phyloP scores from a whole-genome alignment of 78 protist genomes.

The Dictyostelium capitatum region DNA sequence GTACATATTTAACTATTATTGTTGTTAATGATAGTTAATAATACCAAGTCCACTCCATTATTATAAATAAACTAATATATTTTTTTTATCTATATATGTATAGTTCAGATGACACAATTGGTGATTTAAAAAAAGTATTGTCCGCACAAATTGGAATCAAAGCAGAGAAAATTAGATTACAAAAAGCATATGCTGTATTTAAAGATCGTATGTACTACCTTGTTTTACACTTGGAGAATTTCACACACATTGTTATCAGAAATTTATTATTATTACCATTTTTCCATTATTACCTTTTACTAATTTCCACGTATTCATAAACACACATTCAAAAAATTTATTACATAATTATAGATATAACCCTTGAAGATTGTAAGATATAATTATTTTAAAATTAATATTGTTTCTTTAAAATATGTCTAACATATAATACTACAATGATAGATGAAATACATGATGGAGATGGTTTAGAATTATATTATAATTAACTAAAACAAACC shows the following conservation, averaged over 20 bases:
- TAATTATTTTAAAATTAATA: not conserved
- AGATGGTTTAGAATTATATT: slow-evolving; percentile 62
- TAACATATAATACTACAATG: no score
- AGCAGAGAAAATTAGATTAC: slow-evolving; percentile 94
- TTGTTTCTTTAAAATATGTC: not conserved
- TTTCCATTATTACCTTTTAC: not conserved
- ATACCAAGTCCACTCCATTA: no score
- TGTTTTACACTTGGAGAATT: no score
- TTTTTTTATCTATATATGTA: not conserved
- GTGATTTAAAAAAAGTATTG: slow-evolving; percentile 96
- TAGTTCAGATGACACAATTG: slow-evolving; percentile 97
- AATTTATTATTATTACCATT: no score
- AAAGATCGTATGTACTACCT: slow-evolving; percentile 96
- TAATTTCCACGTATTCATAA: not conserved
- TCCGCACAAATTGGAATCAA: slow-evolving; percentile 98
- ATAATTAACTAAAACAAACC: no score
- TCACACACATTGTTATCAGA: not conserved
- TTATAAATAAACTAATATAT: not conserved
- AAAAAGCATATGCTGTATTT: slow-evolving; percentile 92
- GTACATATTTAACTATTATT: not conserved
- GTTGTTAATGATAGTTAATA: no score
- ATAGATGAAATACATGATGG: slow-evolving; percentile 64
- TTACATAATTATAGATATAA: slow-evolving; percentile 19
- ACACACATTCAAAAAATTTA: no score
- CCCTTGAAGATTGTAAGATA: slow-evolving; percentile 68